Evolutionary conservation across 164 flowering plant species (phyloP).

Genomic region (Berberis thunbergii): DNA sequence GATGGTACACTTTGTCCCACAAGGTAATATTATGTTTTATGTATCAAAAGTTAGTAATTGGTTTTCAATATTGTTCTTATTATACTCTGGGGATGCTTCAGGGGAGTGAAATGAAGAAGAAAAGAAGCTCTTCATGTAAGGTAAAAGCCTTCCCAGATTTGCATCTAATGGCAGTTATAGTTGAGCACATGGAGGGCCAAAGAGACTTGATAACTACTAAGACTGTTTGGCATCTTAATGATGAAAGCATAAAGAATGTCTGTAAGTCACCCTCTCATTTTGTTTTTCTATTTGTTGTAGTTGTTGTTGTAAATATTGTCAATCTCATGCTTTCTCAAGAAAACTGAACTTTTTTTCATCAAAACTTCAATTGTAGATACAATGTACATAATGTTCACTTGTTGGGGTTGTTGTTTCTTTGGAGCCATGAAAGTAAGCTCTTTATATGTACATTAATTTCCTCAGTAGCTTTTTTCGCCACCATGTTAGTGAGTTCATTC

Average conservation of each 20-base stretch:
- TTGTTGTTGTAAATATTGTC: neutral
- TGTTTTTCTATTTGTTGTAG: neutral
- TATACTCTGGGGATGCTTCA: neutral
- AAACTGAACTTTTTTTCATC: neutral
- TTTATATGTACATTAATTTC: neutral
- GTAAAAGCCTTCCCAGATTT: slow-evolving; percentile 61
- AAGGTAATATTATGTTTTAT: slow-evolving; percentile 22
- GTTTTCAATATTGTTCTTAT: neutral
- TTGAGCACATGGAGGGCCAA: slow-evolving; percentile 68
- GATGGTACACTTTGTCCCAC: slow-evolving; percentile 16
- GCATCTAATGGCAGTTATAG: slow-evolving; percentile 71
- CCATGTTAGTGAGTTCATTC: neutral
- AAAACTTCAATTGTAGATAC: slow-evolving; percentile 32
- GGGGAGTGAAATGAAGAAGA: slow-evolving; percentile 20
- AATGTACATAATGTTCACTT: slow-evolving; percentile 79
- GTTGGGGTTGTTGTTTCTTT: slow-evolving; percentile 87
- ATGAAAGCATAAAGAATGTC: slow-evolving; percentile 63
- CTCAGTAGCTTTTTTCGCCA: neutral
- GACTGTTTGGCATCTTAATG: slow-evolving; percentile 77
- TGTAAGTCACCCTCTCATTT: slow-evolving; percentile 38
- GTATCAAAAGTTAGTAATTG: neutral
- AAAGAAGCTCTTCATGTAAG: slow-evolving; percentile 27
- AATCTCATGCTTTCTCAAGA: neutral
- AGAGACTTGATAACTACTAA: slow-evolving; percentile 67
- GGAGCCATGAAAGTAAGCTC: slow-evolving; percentile 67